phyloP scores from a whole-genome alignment of 805 yeast species.

The Wickerhamiella sergipiensis region DNA sequence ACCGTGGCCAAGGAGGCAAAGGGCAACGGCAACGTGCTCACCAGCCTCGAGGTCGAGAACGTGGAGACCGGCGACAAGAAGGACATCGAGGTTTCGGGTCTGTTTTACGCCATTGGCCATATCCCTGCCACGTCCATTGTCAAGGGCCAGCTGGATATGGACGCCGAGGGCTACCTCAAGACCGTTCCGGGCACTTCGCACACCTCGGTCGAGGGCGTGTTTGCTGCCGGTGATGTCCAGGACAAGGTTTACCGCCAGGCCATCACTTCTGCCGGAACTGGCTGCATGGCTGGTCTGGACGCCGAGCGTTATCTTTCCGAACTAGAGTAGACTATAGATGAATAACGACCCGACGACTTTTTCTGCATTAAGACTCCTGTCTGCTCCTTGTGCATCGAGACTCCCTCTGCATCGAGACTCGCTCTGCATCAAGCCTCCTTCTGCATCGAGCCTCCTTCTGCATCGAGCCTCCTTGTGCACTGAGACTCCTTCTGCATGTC shows the following conservation, averaged over 20 bases:
- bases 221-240: slow-evolving; percentile 99
- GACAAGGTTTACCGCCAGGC: slow-evolving; percentile 97
- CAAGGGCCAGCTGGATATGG: slow-evolving; percentile 63
- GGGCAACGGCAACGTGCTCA: slow-evolving; percentile 82
- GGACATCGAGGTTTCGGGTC: slow-evolving; percentile 72
- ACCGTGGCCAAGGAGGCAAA: slow-evolving; percentile 76
- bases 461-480: too few species aligned
- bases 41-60: slow-evolving; percentile 51
- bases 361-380: too few species aligned
- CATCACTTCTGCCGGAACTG: slow-evolving; percentile 98
- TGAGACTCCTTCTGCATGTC: too few species aligned
- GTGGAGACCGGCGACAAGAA: slow-evolving; percentile 52
- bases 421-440: too few species aligned
- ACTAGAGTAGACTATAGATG: slow-evolving; percentile 14
- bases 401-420: too few species aligned
- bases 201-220: slow-evolving; percentile 81
- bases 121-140: slow-evolving; percentile 85
- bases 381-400: too few species aligned
- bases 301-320: slow-evolving; percentile 76
- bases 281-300: slow-evolving; percentile 98
- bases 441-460: too few species aligned
- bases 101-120: slow-evolving; percentile 97
- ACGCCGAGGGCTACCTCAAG: slow-evolving; percentile 75
- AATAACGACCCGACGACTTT: neutral
- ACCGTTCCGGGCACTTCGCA: slow-evolving; percentile 81